Base-by-base conservation (phyloP, 179 eudicot species). In the Kewa caespitosa region DNA sequence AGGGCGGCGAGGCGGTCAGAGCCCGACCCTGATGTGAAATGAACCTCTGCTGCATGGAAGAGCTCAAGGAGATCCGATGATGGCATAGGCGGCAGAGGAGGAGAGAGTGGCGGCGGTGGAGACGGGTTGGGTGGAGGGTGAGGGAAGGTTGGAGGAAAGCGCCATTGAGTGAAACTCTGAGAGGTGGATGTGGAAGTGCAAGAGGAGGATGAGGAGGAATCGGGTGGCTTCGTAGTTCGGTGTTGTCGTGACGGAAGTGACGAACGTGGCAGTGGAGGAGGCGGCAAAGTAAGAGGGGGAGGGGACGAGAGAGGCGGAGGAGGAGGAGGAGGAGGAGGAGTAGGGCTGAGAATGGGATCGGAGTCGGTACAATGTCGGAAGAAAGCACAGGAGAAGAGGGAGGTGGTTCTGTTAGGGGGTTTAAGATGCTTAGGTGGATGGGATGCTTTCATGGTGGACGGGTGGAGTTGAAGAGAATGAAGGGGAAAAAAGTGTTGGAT, bases 161-260 rank as follows among this genome's bases (percentile, higher is more conserved):
- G 87, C 97, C 98, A 94, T 43, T 92, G 97, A 23, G 98, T 92
- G 84, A 94, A 94, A 67, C 98, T 94, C 46, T 93, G 98, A 8
- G 98, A 93, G 41, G 97, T 86, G 79, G 98, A 89, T 30, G 97
- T 85, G 2, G 95, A 92, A 3, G 94, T n/a, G n/a, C n/a, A n/a
- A 28, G 98, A 89, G 5, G 98, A 93, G 8, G 98, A 93, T 0
- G 92, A 86, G 0, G 81, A 83, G 0, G 90, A 89, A 6, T 84
- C 86, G 0, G 89, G 82, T 0, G 77, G 76, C 30, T 75, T 76
- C 8, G 66, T 30, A 43, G 38, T 52, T 23, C 63, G 70, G 59
- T 70, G 60, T 57, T 30, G 70, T 2, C 65, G 78, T 1, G 64
- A 79, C 1, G 76, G 74, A 2, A 41, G 73, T 7, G 61, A 83